Conservation (phyloP, 1,139 yeast genomes). For the Suhomyces wounanorum region DNA sequence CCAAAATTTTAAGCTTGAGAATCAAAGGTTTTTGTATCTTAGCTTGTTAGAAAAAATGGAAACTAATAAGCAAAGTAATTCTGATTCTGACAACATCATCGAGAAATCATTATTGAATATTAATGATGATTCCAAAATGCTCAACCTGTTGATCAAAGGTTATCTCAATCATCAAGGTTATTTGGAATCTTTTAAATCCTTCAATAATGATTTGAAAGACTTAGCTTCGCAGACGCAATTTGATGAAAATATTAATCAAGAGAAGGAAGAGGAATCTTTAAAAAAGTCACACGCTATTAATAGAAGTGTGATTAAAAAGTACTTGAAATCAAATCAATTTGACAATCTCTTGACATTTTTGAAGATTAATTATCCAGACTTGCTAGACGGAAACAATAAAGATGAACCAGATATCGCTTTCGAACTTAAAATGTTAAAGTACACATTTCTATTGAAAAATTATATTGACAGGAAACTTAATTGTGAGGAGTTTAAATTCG, state of each 20-base stretch:
- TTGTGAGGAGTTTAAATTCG: constrained; percentile 20
- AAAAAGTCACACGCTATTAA: constrained; percentile 40
- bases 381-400: constrained; percentile 29
- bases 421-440: constrained; percentile 52
- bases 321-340: constrained; percentile 49
- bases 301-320: constrained; percentile 54
- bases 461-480: constrained; percentile 25
- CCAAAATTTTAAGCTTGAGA: constrained; percentile 38
- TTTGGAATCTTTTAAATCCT: constrained; percentile 64
- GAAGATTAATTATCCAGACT: constrained; percentile 44
- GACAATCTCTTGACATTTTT: constrained; percentile 49
- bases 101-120: constrained; percentile 28
- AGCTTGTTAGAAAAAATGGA: constrained; percentile 22
- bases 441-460: constrained; percentile 35
- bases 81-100: constrained; percentile 12
- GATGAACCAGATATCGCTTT: constrained; percentile 42
- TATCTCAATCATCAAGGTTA: constrained; percentile 78
- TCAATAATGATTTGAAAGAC: constrained; percentile 45
- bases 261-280: constrained; percentile 17
- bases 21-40: constrained; percentile 23
- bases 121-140: constrained; percentile 32
- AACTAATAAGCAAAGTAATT: constrained; percentile 5
- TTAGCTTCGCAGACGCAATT: constrained; percentile 26
- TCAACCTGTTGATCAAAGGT: constrained; percentile 62
- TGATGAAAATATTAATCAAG: background rate